These are phyloP conservation scores for Ophiocordyceps camponoti-leonardi DNA, from an alignment of 2,329 filamentous ascomycete genomes.

Conservation along the genomic window DNA sequence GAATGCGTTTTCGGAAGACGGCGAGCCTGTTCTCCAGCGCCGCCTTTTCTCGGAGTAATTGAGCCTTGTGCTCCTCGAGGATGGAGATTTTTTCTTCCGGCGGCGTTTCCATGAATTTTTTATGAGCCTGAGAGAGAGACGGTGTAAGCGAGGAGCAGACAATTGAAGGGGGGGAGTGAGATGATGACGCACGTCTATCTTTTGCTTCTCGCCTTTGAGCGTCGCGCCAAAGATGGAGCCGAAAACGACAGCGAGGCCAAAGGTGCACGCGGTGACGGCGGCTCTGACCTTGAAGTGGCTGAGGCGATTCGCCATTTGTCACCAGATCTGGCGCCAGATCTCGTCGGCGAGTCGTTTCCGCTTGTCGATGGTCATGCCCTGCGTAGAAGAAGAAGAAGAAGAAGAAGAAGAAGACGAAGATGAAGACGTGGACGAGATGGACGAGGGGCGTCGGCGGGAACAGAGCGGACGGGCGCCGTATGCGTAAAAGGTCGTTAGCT, in stretches of 20 bases:
- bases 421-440: neutral
- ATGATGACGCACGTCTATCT: constrained; percentile 17
- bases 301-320: neutral
- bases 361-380: constrained; percentile 6
- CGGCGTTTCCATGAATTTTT: constrained; percentile 20
- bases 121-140: constrained; percentile 11
- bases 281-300: constrained; percentile 9
- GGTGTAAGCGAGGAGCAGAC: neutral
- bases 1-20: constrained; percentile 20
- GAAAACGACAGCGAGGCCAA: constrained; percentile 27
- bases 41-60: constrained; percentile 19
- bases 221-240: constrained; percentile 31
- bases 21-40: constrained; percentile 24
- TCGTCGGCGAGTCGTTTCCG: constrained; percentile 8
- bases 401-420: neutral
- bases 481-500: constrained; percentile 1
- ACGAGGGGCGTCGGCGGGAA: neutral
- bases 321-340: constrained; percentile 12
- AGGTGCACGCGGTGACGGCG: constrained; percentile 23
- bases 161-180: no score
- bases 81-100: constrained; percentile 25
- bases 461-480: neutral
- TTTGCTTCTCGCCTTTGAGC: constrained; percentile 30
- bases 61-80: constrained; percentile 23
- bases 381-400: constrained; percentile 1